Conservation (phyloP, 2,329 filamentous ascomycete genomes). For the Diaporthe aspalathi region DNA sequence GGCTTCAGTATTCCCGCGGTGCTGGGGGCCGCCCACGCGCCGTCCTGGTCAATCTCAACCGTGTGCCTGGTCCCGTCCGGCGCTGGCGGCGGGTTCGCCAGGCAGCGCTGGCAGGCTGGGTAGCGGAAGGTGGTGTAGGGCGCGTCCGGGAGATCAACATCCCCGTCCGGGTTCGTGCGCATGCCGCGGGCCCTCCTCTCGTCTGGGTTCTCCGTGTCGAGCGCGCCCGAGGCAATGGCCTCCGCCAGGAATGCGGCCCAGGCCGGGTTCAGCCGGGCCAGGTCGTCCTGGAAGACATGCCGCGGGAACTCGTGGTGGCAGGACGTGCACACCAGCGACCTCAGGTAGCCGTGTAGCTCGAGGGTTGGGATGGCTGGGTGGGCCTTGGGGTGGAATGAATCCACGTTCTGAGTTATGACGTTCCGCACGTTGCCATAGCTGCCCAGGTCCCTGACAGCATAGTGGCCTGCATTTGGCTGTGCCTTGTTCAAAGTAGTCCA, state of each 20-base stretch:
- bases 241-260: constrained; percentile 84
- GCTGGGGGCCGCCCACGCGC: constrained; percentile 76
- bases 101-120: constrained; percentile 85
- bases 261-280: constrained; percentile 83
- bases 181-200: constrained; percentile 76
- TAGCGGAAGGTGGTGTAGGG: constrained; percentile 93
- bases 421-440: constrained; percentile 76
- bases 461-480: constrained; percentile 83
- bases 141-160: constrained; percentile 88
- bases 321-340: constrained; percentile 82
- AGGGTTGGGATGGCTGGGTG: constrained; percentile 81
- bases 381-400: constrained; percentile 86
- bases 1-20: constrained; percentile 89
- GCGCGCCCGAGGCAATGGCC: constrained; percentile 78
- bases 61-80: constrained; percentile 64
- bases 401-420: constrained; percentile 96
- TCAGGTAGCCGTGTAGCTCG: constrained; percentile 92
- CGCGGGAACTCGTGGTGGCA: constrained; percentile 80
- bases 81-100: constrained; percentile 69
- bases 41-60: constrained; percentile 81
- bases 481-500: constrained; percentile 86
- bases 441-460: constrained; percentile 79
- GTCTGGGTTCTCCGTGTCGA: constrained; percentile 80
- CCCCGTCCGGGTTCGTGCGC: constrained; percentile 91
- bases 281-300: constrained; percentile 77